These are phyloP conservation scores for Colletotrichum melonis DNA, from an alignment of 2,329 filamentous ascomycete species.

Conservation along the genomic window DNA sequence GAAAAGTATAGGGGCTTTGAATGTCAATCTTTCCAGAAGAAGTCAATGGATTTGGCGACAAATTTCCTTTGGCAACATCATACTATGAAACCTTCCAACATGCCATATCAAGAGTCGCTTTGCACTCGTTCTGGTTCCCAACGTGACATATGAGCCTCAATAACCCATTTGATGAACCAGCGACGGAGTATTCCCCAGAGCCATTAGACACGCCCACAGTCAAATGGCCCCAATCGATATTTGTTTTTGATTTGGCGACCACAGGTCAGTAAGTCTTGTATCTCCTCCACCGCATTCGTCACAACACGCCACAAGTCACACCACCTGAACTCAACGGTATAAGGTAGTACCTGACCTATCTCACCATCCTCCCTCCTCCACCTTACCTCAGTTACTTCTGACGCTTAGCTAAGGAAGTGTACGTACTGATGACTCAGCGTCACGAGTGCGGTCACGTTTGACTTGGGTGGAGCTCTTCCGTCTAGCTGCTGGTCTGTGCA, in stretches of 20 bases:
- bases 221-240: neutral
- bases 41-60: neutral
- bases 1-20: neutral
- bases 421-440: neutral
- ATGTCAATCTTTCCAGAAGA: neutral
- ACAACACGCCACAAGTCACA: neutral
- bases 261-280: neutral
- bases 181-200: neutral
- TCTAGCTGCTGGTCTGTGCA: slow-evolving; percentile 15
- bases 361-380: neutral
- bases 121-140: neutral
- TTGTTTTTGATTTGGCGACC: neutral
- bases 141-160: neutral
- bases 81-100: neutral
- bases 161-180: neutral
- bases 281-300: neutral
- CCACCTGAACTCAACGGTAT: neutral
- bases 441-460: slow-evolving; percentile 21
- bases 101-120: neutral
- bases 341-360: no score
- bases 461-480: neutral
- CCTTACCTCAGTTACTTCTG: neutral
- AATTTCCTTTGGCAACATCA: neutral
- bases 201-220: neutral
- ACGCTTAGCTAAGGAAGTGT: neutral